Conservation (phyloP, 805 yeast species). For the Lipomyces kockii region DNA sequence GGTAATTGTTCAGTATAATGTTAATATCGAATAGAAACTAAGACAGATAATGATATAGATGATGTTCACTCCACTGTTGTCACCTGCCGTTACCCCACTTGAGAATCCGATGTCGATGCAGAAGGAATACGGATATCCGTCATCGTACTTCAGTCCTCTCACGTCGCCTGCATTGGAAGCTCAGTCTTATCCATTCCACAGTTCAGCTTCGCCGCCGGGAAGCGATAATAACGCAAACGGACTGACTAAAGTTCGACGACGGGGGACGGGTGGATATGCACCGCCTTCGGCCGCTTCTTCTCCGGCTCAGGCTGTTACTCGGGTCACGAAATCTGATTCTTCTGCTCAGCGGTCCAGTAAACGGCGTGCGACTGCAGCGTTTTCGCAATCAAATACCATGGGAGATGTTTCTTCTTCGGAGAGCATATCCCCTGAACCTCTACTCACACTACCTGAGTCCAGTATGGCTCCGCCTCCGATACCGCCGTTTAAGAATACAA, state of each 20-base stretch:
- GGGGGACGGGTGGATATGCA: constrained; percentile 7
- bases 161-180: constrained; percentile 40
- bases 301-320: neutral
- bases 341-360: constrained; percentile 24
- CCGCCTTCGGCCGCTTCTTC: constrained; percentile 16
- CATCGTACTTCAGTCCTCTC: constrained; percentile 36
- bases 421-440: constrained; percentile 34
- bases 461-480: constrained; percentile 36
- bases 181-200: constrained; percentile 24
- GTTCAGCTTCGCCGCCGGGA: constrained; percentile 15
- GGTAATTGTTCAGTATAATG: constrained; percentile 5
- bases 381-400: constrained; percentile 8
- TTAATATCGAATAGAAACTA: too few species aligned
- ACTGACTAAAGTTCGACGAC: constrained; percentile 20
- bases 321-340: neutral
- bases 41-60: constrained; percentile 5
- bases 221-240: neutral
- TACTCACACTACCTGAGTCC: constrained; percentile 24
- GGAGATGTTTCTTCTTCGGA: constrained; percentile 30
- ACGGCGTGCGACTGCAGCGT: constrained; percentile 32
- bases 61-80: constrained; percentile 70
- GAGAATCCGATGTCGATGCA: constrained; percentile 43
- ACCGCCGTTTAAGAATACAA: constrained; percentile 16
- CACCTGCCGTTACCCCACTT: constrained; percentile 74
- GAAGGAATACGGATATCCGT: constrained; percentile 20